Evolutionary conservation across 345 rosid species (phyloP).

Genomic region (Eucalyptus marginata): DNA sequence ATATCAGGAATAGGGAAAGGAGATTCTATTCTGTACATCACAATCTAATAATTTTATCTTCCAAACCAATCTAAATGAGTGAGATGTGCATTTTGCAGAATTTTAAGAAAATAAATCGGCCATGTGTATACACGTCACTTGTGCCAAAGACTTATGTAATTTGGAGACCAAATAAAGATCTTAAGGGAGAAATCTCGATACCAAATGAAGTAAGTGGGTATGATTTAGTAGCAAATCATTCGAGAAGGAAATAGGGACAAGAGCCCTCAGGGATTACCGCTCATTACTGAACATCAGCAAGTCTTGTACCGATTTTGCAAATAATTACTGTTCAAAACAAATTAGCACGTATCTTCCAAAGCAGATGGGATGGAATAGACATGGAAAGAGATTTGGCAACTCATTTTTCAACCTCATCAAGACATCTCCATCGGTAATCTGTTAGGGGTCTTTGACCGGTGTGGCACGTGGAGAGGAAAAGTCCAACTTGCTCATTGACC

Average conservation of each 20-base stretch:
- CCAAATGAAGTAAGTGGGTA: neutral
- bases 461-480: neutral
- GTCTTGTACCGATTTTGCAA: neutral
- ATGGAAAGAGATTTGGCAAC: neutral
- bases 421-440: neutral
- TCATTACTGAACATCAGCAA: neutral
- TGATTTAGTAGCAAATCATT: neutral
- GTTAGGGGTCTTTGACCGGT: neutral
- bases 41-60: neutral
- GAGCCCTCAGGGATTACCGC: neutral
- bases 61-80: neutral
- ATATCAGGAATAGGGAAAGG: no score
- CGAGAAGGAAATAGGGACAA: neutral
- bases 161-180: neutral
- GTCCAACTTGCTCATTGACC: neutral
- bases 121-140: neutral
- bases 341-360: neutral
- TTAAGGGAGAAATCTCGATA: neutral
- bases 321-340: neutral
- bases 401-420: neutral
- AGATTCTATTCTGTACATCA: neutral
- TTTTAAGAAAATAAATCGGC: neutral
- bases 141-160: accelerated
- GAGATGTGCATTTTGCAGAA: neutral
- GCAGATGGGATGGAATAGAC: neutral